phyloP scores from a whole-genome alignment of 441 rosid species.

The Theobroma grandiflorum region DNA sequence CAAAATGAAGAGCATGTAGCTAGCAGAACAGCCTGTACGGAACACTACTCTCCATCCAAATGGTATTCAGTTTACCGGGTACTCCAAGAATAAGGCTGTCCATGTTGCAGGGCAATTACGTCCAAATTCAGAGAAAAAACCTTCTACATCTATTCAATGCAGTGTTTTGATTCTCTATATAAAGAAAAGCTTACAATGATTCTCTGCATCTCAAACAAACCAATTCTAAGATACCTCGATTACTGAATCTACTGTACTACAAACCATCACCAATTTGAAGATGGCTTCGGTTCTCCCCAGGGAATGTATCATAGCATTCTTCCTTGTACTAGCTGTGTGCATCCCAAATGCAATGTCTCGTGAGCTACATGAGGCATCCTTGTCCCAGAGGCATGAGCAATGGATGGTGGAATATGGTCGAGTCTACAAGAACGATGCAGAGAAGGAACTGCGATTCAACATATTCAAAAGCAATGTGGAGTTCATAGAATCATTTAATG shows the following conservation, averaged over 20 bases:
- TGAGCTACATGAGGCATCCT: constrained; percentile 18
- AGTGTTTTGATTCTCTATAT: not conserved
- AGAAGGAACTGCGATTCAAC: constrained; percentile 44
- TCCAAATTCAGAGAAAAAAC: not conserved
- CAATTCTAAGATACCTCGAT: not conserved
- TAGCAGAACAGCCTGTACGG: not conserved
- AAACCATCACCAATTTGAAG: not conserved
- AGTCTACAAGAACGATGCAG: constrained; percentile 34
- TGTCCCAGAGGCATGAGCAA: constrained; percentile 33
- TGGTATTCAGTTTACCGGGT: not conserved
- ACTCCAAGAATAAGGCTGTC: not conserved
- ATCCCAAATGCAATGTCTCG: constrained; percentile 25
- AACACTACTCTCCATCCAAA: not conserved
- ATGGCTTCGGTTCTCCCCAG: constrained; percentile 6
- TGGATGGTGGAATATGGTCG: constrained; percentile 37
- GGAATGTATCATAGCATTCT: not conserved
- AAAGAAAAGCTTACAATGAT: not conserved
- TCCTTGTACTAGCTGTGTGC: not conserved
- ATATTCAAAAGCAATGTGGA: constrained; percentile 50
- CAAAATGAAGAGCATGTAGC: not conserved
- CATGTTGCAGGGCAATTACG: not conserved
- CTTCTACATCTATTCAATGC: not conserved
- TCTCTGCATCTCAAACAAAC: not conserved
- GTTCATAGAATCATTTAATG: constrained; percentile 46
- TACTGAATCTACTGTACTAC: not conserved